Conservation (phyloP, 495 filamentous ascomycete species). For the Xylaria intraflava region DNA sequence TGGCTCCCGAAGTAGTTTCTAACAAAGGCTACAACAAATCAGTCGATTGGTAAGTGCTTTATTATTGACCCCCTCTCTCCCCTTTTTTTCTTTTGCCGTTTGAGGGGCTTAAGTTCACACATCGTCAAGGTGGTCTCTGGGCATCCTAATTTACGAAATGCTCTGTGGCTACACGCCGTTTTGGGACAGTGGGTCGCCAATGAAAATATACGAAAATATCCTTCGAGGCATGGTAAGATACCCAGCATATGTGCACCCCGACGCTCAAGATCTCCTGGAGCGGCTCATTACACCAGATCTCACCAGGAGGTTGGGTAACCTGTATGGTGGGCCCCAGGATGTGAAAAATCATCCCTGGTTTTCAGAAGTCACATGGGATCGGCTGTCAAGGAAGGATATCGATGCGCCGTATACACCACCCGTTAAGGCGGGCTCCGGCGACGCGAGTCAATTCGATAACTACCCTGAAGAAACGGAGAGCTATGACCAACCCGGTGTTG, state of each 20-base stretch:
- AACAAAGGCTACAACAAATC: slow-evolving; percentile 99
- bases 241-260: slow-evolving; percentile 87
- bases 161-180: slow-evolving; percentile 97
- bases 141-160: slow-evolving; percentile 99
- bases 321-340: slow-evolving; percentile 86
- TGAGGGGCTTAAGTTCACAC: slow-evolving; percentile 3
- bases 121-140: slow-evolving; percentile 81
- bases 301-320: slow-evolving; percentile 89
- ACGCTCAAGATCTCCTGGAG: slow-evolving; percentile 86
- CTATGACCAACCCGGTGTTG: slow-evolving; percentile 70
- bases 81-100: not conserved
- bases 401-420: slow-evolving; percentile 98
- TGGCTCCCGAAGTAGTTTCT: slow-evolving; percentile 93
- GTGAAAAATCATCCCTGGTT: slow-evolving; percentile 97
- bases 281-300: slow-evolving; percentile 90
- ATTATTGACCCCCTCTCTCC: no score
- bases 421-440: slow-evolving; percentile 83
- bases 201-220: slow-evolving; percentile 99
- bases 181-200: slow-evolving; percentile 93
- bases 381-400: slow-evolving; percentile 88
- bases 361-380: slow-evolving; percentile 94
- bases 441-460: slow-evolving; percentile 95
- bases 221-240: slow-evolving; percentile 90
- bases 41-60: slow-evolving; percentile 78
- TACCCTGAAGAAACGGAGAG: slow-evolving; percentile 95